Percentiles rank a stretch among this genome's conserved stretches.
Evolutionary conservation across 768 basidiomycete species (phyloP).

Genomic region (Pleurotus giganteus): DNA sequence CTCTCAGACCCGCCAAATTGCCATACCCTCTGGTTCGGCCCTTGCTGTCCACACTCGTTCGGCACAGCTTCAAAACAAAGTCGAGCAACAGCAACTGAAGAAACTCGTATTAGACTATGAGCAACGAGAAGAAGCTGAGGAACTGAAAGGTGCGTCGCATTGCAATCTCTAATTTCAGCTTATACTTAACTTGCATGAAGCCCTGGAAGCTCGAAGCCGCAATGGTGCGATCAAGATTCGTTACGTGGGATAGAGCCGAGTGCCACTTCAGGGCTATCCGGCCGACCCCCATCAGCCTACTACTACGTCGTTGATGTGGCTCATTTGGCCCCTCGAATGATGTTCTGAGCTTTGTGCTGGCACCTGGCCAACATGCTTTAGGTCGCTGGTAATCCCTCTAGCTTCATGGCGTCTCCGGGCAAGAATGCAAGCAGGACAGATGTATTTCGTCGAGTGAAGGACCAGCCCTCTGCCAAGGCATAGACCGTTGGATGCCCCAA

Average conservation of each 20-base stretch:
- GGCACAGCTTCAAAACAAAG: conserved; percentile 91
- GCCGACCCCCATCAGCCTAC: background rate
- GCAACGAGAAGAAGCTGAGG: conserved; percentile 84
- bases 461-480: too few species aligned
- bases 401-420: too few species aligned
- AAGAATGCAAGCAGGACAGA: background rate
- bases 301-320: too few species aligned
- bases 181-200: conserved; percentile 31
- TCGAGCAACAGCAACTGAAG: conserved; percentile 96
- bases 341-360: too few species aligned
- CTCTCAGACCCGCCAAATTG: conserved; percentile 75
- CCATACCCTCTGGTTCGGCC: conserved; percentile 83
- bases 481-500: too few species aligned
- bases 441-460: background rate
- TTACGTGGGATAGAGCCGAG: conserved; percentile 56
- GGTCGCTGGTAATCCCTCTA: too few species aligned
- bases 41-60: conserved; percentile 89
- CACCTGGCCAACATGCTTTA: too few species aligned
- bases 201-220: conserved; percentile 68
- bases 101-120: conserved; percentile 91
- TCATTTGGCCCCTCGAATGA: background rate
- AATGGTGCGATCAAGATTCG: conserved; percentile 74
- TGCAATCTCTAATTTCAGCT: background rate
- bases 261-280: conserved; percentile 1
- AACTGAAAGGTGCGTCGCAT: conserved; percentile 58